Percentiles rank a stretch among this genome's conserved stretches.
phyloP scores from a whole-genome alignment of 1,284 basidiomycete species.

The Heterobasidion occidentale region DNA sequence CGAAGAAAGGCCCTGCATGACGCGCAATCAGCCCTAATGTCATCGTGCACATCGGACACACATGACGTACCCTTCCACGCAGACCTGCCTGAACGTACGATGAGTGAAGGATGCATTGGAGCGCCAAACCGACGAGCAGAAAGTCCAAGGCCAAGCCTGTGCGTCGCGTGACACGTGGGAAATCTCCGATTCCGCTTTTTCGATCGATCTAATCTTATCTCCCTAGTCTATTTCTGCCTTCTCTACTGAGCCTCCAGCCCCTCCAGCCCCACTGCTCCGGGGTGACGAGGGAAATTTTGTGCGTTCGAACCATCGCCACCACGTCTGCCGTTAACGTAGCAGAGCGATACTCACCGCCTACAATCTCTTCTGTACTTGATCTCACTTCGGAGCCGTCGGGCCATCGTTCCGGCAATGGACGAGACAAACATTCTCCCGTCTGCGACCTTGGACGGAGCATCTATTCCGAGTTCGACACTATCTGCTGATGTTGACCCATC shows the following conservation, averaged over 20 bases:
- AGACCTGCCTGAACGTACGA: constrained; percentile 21
- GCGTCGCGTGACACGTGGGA: neutral
- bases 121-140: neutral
- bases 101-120: constrained; percentile 20
- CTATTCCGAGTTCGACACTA: neutral
- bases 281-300: too few relatives aligned
- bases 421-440: neutral
- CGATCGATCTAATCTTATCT: too few relatives aligned
- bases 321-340: neutral
- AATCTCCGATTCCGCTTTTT: too few relatives aligned
- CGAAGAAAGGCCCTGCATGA: constrained; percentile 82
- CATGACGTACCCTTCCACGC: constrained; percentile 24
- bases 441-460: neutral
- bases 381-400: neutral
- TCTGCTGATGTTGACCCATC: neutral
- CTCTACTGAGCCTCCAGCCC: too few relatives aligned
- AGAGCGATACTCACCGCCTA: neutral
- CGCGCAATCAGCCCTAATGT: neutral
- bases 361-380: neutral
- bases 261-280: too few relatives aligned
- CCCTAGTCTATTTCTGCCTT: too few relatives aligned
- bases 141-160: neutral
- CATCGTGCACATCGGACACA: neutral
- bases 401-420: neutral
- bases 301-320: too few relatives aligned